Base-by-base conservation (phyloP, 345 rosid species). In the Citrus unshiu region DNA sequence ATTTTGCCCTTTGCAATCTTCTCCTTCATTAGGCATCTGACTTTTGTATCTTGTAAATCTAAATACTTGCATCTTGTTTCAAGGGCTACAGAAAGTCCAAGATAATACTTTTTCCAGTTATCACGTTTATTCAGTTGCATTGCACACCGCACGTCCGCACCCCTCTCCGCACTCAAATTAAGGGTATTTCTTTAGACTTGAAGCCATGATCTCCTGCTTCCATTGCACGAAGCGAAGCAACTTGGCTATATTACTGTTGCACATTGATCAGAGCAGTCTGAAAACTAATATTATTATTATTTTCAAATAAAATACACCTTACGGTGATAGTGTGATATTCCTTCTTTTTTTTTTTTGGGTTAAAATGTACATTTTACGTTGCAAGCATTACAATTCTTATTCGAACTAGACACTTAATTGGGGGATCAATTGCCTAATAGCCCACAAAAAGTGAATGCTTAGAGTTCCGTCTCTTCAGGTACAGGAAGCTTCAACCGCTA, bases 401-500 rank as follows among this genome's bases (percentile, higher is more conserved):
- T 78, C 29, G 68, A 7, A 63, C 51, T 43, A 40, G 51, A 68
- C 25, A 56, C 46, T 32, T 70, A 34, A 40, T 19, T 19, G 70
- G 69, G 69, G 35, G 56, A 79, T 46, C 46, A 54, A 46, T 80
- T 62, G 30, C 12, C 10, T 78, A 21, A 10, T 57, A 60, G 49
- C 79, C 84, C 59, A 39, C 46, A 61, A 54, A 25, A 46, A 72
- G 76, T 35, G 74, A 76, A 79, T 35, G 70, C 65, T 74, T 63
- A 16, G 30, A 43, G 81, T 63, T 32, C 46, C 49, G 81, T 67
- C 77, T 85, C 57, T 61, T 87, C 73, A 91, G 61, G 89, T 72
- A 86, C 98, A 95, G 25, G 91, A 89, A 78, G 91, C 99, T 88
- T 93, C 98, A 14, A 92, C 93, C 37, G 99, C 98, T 87, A 95